Conservation (phyloP, 73 alveolate genomes). For the Durusdinium trenchii region DNA sequence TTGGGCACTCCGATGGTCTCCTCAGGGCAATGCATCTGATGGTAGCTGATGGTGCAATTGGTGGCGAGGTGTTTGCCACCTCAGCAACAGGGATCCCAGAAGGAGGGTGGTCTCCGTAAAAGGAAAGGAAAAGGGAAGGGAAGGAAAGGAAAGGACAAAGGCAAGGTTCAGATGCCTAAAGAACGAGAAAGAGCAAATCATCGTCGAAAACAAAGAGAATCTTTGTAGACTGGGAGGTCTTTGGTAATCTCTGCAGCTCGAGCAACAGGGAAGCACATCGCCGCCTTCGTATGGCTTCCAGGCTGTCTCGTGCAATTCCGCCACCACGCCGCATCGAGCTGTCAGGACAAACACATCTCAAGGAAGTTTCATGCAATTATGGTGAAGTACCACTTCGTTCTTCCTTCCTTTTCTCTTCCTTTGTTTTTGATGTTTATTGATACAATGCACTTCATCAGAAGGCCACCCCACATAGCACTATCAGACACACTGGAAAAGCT, state of each 20-base stretch:
- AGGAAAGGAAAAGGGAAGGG: background rate
- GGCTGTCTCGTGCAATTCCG: background rate
- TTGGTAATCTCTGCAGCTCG: no score
- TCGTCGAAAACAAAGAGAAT: background rate
- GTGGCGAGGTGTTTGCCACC: slow-evolving; percentile 50
- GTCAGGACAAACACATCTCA: background rate
- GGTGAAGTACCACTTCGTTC: no score
- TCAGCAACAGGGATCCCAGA: background rate
- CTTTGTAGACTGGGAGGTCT: no score
- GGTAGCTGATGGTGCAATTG: slow-evolving; percentile 71
- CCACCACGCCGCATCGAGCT: slow-evolving; percentile 41
- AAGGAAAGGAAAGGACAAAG: background rate
- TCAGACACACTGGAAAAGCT: no score
- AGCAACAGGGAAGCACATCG: background rate
- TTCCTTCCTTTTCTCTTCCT: no score
- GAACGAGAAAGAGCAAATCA: background rate
- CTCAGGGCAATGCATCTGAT: slow-evolving; percentile 75
- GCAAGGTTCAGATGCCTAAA: background rate
- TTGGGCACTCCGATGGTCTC: no score
- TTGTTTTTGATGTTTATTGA: no score
- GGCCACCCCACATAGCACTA: no score
- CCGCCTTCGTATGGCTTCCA: slow-evolving; percentile 17
- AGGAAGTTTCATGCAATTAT: no score
- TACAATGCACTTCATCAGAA: no score
- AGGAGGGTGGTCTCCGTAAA: background rate